Base-by-base conservation (phyloP, 2,329 filamentous ascomycete species). In the Talaromyces marneffei region DNA sequence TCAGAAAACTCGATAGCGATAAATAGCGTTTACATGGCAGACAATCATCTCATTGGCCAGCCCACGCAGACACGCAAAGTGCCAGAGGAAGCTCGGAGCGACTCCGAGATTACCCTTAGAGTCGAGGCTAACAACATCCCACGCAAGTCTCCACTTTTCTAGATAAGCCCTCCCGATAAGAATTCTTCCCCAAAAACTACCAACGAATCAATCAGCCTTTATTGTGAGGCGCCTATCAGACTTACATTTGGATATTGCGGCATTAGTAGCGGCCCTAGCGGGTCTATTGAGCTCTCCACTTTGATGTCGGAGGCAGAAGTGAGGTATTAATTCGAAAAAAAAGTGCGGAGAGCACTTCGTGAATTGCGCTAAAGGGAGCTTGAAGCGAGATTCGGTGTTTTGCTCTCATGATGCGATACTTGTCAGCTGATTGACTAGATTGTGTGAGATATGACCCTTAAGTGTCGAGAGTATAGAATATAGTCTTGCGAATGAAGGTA, bases 41-140 rank as follows among this genome's bases (percentile, higher is more conserved):
- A 23, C 18, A 44, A 14, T 16, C 4, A 14, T 27, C 23, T 14
- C 23, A 50, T 33, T 31, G 27, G 46, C 12, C 27, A 31, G 20
- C 12, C 16, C 27, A 10, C 42, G 12, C 1, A n/a, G 1, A 2
- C 14, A 7, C 7, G 10, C 25, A 31, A 29, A 48, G 59, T 40
- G 59, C 54, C n/a, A 27, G 4, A 33, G 59, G 59, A 57, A 61
- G 42, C 33, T 40, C 54, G 54, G 54, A 61, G 59, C 59, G 59
- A 57, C 44, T 25, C 18, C 40, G 18, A 31, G n/a, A 20, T 52
- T 29, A 10, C 2, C 46, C 8, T 31, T 31, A 18, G 3, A 12
- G 25, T 48, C 31, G 1, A 18, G 16, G 29, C 29, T 52, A 31
- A 14, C 14, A 35, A 1, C 52, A 54, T 46, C 59, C 52, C 59